Percentiles rank a stretch among this genome's conserved stretches.
These are phyloP conservation scores for Scytalidium sp. DNA, from an alignment of 2,329 filamentous ascomycete species.

Conservation along the genomic window DNA sequence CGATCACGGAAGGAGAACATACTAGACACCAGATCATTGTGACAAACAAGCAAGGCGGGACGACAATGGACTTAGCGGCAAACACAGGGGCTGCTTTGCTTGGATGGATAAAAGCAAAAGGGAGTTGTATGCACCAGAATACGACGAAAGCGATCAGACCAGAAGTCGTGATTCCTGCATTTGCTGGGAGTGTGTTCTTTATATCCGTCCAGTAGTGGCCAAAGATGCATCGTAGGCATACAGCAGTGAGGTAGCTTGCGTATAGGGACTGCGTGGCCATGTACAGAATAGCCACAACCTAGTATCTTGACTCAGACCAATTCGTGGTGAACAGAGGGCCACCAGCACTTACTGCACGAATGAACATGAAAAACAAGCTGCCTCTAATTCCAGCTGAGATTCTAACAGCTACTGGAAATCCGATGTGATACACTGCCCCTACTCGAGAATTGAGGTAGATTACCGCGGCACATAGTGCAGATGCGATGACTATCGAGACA, in stretches of 20 bases:
- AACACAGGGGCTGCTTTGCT: conserved; percentile 43
- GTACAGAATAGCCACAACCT: conserved; percentile 43
- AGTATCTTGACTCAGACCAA: neutral
- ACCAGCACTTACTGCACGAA: conserved; percentile 27
- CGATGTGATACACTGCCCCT: conserved; percentile 1
- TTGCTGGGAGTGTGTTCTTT: conserved; percentile 42
- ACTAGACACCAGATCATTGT: conserved; percentile 60
- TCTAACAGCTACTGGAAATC: neutral
- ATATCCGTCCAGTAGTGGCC: conserved; percentile 35
- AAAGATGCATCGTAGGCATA: conserved; percentile 39
- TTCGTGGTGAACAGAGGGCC: neutral
- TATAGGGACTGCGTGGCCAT: conserved; percentile 63
- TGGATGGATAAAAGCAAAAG: conserved; percentile 13
- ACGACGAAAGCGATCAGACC: conserved; percentile 49
- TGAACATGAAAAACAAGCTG: conserved; percentile 30
- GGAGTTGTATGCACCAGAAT: conserved; percentile 49
- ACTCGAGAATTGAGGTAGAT: conserved; percentile 2
- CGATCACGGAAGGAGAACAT: conserved; percentile 39
- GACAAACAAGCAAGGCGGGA: conserved; percentile 54
- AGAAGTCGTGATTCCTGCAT: conserved; percentile 47
- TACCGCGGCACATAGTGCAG: neutral
- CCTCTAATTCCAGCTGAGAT: conserved; percentile 31
- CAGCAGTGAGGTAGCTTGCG: conserved; percentile 40
- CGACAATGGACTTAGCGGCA: conserved; percentile 41
- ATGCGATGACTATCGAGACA: conserved; percentile 1